These are phyloP conservation scores for Massarina eburnea DNA, from an alignment of 2,329 filamentous ascomycete species.

Conservation along the genomic window DNA sequence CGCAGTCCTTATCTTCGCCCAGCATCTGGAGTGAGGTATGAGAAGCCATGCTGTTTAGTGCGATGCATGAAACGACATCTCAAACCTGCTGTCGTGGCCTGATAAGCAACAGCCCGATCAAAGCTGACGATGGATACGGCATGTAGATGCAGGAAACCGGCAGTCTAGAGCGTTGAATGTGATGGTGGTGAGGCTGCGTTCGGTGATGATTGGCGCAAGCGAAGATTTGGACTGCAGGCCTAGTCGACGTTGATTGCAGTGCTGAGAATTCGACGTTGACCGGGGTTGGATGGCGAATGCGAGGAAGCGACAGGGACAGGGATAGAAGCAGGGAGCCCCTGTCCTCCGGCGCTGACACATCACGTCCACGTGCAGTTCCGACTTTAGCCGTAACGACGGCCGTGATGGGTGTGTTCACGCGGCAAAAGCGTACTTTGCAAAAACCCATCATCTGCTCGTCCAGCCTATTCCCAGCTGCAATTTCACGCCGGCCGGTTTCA, in stretches of 20 bases:
- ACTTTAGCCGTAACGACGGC: slow-evolving; percentile 17
- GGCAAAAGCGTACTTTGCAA: slow-evolving; percentile 4
- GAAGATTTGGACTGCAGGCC: slow-evolving; percentile 20
- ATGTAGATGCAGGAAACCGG: neutral
- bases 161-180: neutral
- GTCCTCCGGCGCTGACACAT: slow-evolving; percentile 17
- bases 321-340: slow-evolving; percentile 13
- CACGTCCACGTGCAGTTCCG: slow-evolving; percentile 14
- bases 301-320: too few relatives aligned
- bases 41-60: neutral
- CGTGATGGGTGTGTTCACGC: neutral
- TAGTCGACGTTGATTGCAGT: slow-evolving; percentile 1
- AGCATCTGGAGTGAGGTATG: too few relatives aligned
- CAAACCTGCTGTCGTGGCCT: neutral
- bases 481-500: neutral
- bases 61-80: neutral
- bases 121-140: slow-evolving; percentile 7
- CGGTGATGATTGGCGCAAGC: slow-evolving; percentile 18
- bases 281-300: neutral
- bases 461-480: neutral
- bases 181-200: slow-evolving; percentile 3
- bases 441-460: neutral
- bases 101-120: neutral
- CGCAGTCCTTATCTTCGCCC: neutral
- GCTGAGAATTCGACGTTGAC: neutral